These are phyloP conservation scores for Hortaea werneckii DNA, from an alignment of 2,329 filamentous ascomycete species.

Conservation along the genomic window DNA sequence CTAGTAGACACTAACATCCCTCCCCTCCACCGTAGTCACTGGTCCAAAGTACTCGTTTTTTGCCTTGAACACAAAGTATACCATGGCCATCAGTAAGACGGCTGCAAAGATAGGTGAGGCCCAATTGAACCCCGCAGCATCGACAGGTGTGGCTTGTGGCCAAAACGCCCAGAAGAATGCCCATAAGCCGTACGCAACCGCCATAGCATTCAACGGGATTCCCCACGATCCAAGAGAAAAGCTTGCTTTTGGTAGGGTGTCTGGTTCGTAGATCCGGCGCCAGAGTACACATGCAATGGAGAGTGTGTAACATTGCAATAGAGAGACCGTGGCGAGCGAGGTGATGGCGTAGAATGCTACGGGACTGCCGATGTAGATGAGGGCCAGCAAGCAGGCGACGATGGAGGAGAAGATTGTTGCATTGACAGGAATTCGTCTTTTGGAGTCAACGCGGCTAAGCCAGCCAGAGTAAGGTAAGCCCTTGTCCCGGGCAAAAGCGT, in stretches of 20 bases:
- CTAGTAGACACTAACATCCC: neutral
- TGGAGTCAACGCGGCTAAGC: slow-evolving; percentile 18
- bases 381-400: slow-evolving; percentile 31
- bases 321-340: slow-evolving; percentile 20
- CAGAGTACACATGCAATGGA: slow-evolving; percentile 18
- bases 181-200: slow-evolving; percentile 10
- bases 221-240: slow-evolving; percentile 12
- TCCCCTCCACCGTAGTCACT: slow-evolving; percentile 2
- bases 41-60: slow-evolving; percentile 4
- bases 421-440: slow-evolving; percentile 9
- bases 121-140: slow-evolving; percentile 2
- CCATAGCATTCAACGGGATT: slow-evolving; percentile 11
- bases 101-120: slow-evolving; percentile 1
- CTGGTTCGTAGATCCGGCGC: slow-evolving; percentile 12
- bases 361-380: slow-evolving; percentile 30
- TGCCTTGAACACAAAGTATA: slow-evolving; percentile 3
- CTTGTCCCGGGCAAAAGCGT: slow-evolving; percentile 28
- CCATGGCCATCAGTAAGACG: neutral
- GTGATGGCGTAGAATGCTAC: slow-evolving; percentile 33
- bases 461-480: slow-evolving; percentile 26
- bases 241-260: slow-evolving; percentile 10
- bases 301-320: slow-evolving; percentile 11
- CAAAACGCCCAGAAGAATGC: slow-evolving; percentile 11
- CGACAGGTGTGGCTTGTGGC: neutral
- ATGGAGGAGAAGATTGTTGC: slow-evolving; percentile 37